phyloP scores from a whole-genome alignment of 257 asterid species.

The Anisodus acutangulus region DNA sequence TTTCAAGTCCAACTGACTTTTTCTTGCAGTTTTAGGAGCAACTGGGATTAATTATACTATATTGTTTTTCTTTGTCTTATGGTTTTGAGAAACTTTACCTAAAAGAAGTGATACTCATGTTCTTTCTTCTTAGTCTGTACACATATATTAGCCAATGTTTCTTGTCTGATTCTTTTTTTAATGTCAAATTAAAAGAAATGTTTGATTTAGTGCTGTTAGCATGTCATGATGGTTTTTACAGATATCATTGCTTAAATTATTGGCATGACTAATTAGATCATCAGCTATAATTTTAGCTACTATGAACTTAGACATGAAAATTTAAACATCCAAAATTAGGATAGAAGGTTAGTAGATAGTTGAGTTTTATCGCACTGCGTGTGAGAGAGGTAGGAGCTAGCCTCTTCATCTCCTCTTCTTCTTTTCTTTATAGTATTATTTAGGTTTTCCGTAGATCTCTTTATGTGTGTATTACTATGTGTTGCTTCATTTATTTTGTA shows the following conservation, averaged over 20 bases:
- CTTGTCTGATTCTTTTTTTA: background rate
- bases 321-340: no score
- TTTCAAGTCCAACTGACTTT: background rate
- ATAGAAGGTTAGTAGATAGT: no score
- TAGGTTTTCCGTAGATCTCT: no score
- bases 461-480: no score
- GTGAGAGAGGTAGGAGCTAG: no score
- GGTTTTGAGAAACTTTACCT: background rate
- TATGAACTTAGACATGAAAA: no score
- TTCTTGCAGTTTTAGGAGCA: background rate
- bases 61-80: background rate
- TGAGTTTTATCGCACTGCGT: no score
- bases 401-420: no score
- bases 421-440: no score
- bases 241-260: background rate
- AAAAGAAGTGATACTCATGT: background rate
- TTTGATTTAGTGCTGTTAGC: background rate
- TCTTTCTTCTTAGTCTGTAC: background rate
- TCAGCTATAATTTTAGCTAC: background rate
- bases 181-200: background rate
- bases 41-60: background rate
- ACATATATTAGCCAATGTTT: background rate
- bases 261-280: background rate
- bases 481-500: no score
- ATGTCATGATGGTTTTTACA: background rate